Conservation (phyloP, 2,329 filamentous ascomycete genomes). For the Nectriaceae sp. region DNA sequence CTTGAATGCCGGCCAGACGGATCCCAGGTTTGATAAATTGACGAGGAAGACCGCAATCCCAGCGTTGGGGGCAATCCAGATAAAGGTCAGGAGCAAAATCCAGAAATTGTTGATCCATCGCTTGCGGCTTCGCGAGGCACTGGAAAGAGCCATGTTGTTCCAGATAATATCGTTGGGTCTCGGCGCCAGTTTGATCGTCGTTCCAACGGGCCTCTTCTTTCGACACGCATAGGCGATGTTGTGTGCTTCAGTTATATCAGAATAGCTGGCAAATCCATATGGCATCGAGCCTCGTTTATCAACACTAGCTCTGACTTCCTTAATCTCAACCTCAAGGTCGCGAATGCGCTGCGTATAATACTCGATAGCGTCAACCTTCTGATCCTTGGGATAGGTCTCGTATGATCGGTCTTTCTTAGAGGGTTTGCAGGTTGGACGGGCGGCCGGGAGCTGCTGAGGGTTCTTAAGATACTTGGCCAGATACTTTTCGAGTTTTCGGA, state of each 20-base stretch:
- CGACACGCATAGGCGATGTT: slow-evolving; percentile 80
- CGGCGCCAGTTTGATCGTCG: slow-evolving; percentile 77
- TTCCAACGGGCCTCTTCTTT: slow-evolving; percentile 77
- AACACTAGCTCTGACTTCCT: slow-evolving; percentile 76
- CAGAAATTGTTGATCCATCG: slow-evolving; percentile 81
- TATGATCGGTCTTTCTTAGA: slow-evolving; percentile 77
- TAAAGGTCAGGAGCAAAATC: slow-evolving; percentile 75
- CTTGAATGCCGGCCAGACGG: slow-evolving; percentile 77
- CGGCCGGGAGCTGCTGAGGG: slow-evolving; percentile 74
- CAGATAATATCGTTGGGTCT: slow-evolving; percentile 92
- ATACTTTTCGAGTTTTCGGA: slow-evolving; percentile 79
- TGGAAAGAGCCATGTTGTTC: slow-evolving; percentile 82
- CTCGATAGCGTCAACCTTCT: slow-evolving; percentile 91
- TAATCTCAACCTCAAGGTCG: slow-evolving; percentile 80
- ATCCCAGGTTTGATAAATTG: slow-evolving; percentile 78
- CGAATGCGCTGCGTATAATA: slow-evolving; percentile 86
- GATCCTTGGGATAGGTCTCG: slow-evolving; percentile 61
- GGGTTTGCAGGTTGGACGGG: slow-evolving; percentile 76
- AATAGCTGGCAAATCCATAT: slow-evolving; percentile 94
- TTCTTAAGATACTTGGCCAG: slow-evolving; percentile 90
- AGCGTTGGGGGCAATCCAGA: slow-evolving; percentile 92
- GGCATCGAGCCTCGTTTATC: slow-evolving; percentile 87
- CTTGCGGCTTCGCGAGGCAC: slow-evolving; percentile 68
- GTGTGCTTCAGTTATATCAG: slow-evolving; percentile 85
- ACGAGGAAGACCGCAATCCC: slow-evolving; percentile 93